Evolutionary conservation across 257 asterid species (phyloP).

Genomic region (Capsicum pubescens): DNA sequence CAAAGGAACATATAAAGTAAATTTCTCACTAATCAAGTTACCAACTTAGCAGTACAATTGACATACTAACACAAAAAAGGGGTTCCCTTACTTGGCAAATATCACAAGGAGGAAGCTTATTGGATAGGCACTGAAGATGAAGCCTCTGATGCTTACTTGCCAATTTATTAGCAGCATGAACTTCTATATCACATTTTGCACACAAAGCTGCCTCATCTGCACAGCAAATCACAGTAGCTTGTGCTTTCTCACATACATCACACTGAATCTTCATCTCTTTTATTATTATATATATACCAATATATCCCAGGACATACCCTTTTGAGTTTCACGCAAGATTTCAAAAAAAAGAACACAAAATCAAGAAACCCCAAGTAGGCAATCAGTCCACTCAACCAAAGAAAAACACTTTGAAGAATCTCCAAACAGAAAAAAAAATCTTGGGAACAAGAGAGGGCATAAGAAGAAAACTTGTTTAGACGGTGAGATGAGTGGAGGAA

Average conservation of each 20-base stretch:
- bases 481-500: slow-evolving; percentile 26
- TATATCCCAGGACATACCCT: not conserved
- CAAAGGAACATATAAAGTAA: not conserved
- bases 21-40: not conserved
- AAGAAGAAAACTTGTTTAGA: not conserved
- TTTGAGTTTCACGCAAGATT: not conserved
- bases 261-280: slow-evolving; percentile 91
- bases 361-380: not conserved
- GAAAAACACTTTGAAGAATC: not conserved
- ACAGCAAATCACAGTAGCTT: slow-evolving; percentile 94
- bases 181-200: slow-evolving; percentile 77
- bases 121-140: slow-evolving; percentile 77
- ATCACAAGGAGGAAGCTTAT: slow-evolving; percentile 91
- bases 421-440: not conserved
- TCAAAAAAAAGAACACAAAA: no score
- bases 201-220: slow-evolving; percentile 99
- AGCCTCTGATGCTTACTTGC: slow-evolving; percentile 98
- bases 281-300: no score
- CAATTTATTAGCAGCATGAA: slow-evolving; percentile 94
- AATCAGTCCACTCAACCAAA: not conserved
- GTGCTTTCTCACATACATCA: slow-evolving; percentile 96
- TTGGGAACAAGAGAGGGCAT: not conserved
- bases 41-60: not conserved
- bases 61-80: not conserved
- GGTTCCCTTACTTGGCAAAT: slow-evolving; percentile 74